phyloP scores from a whole-genome alignment of 148 eudicot species.

The Selenicereus undatus region DNA sequence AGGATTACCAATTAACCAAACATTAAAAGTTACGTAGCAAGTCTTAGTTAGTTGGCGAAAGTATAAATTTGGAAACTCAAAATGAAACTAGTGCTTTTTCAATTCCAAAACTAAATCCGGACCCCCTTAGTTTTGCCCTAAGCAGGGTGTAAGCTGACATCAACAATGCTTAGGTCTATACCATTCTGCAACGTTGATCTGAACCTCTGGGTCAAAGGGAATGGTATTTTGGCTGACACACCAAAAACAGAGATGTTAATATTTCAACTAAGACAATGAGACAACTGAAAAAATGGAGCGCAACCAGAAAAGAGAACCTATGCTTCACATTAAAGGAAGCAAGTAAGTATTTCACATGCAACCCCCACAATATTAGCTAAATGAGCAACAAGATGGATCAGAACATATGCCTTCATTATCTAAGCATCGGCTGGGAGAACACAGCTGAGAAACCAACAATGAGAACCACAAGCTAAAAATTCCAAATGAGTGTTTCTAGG shows the following conservation, averaged over 20 bases:
- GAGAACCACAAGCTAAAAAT: no score
- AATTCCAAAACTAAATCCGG: no score
- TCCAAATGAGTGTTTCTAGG: not conserved
- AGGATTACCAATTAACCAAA: no score
- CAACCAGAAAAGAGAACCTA: not conserved
- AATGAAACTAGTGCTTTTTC: no score
- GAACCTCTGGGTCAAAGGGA: conserved; percentile 96
- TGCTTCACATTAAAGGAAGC: not conserved
- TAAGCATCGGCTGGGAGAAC: not conserved
- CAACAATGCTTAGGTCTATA: conserved; percentile 92
- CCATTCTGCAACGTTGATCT: conserved; percentile 96
- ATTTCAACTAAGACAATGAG: not conserved
- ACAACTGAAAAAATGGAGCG: not conserved
- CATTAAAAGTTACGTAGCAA: no score
- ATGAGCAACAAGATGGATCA: not conserved
- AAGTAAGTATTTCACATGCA: no score
- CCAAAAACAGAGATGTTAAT: conserved; percentile 7
- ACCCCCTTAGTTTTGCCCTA: no score
- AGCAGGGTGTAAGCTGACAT: conserved; percentile 41
- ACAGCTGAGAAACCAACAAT: no score
- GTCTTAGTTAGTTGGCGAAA: no score
- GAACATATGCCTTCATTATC: not conserved
- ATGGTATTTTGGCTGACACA: conserved; percentile 86
- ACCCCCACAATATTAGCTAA: no score
- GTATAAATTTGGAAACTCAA: no score